These are phyloP conservation scores for Aspergillus cavernicola DNA, from an alignment of 495 filamentous ascomycete genomes.

Conservation along the genomic window DNA sequence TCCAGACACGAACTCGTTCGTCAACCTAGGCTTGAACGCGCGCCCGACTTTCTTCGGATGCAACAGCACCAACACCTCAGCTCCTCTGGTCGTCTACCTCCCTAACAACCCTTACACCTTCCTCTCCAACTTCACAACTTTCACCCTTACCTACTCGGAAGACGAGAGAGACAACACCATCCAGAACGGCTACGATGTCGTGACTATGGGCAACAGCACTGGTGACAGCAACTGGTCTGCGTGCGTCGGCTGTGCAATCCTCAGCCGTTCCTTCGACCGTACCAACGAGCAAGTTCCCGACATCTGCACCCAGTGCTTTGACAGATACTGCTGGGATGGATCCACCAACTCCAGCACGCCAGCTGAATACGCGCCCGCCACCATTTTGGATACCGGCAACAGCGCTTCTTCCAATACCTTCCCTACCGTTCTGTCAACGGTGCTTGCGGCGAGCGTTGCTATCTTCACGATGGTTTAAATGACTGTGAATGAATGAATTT, in stretches of 20 bases:
- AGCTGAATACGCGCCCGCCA: constrained; percentile 24
- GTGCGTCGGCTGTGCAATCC: constrained; percentile 80
- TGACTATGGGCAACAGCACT: constrained; percentile 73
- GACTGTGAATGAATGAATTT: background rate
- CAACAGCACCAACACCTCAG: constrained; percentile 54
- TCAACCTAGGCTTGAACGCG: constrained; percentile 78
- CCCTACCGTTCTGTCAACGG: constrained; percentile 19
- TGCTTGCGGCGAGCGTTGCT: constrained; percentile 23
- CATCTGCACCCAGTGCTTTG: constrained; percentile 71
- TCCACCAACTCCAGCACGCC: constrained; percentile 31
- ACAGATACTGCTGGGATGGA: constrained; percentile 71
- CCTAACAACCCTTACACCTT: constrained; percentile 76
- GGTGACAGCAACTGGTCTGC: constrained; percentile 63
- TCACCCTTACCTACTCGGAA: constrained; percentile 54
- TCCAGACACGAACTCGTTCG: constrained; percentile 76
- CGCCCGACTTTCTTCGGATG: constrained; percentile 92
- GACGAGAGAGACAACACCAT: constrained; percentile 69
- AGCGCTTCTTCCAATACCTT: constrained; percentile 14
- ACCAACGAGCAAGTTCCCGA: constrained; percentile 60
- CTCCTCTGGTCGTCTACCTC: constrained; percentile 77
- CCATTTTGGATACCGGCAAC: background rate
- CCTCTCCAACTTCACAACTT: constrained; percentile 69
- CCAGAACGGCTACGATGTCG: constrained; percentile 75
- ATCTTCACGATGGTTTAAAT: constrained; percentile 25
- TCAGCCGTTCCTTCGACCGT: constrained; percentile 67